A percentile compares a stretch with the other conserved stretches of the same genome.
phyloP scores from a whole-genome alignment of 75 land plant genomes.

The Azolla pinnata region DNA sequence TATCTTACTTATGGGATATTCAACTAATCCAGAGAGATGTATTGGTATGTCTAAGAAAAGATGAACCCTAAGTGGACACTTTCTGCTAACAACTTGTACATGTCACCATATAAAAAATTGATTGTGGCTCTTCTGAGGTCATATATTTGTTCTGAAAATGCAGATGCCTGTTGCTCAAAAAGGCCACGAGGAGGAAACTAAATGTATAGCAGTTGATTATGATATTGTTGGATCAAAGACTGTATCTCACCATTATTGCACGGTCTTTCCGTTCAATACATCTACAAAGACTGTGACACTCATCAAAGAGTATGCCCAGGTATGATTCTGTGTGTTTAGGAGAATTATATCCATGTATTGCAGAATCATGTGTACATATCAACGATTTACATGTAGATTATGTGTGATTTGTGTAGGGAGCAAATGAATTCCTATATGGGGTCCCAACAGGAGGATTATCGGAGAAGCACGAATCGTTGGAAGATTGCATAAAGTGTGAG shows the following conservation, averaged over 20 bases:
- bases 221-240: constrained; percentile 24
- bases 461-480: constrained; percentile 18
- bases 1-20: too few relatives aligned
- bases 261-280: constrained; percentile 16
- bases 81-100: too few relatives aligned
- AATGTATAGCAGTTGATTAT: constrained; percentile 12
- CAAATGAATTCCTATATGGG: constrained; percentile 17
- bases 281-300: constrained; percentile 12
- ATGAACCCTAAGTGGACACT: too few relatives aligned
- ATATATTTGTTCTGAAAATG: too few relatives aligned
- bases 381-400: too few relatives aligned
- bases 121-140: too few relatives aligned
- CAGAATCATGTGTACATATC: too few relatives aligned
- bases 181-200: background rate
- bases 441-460: constrained; percentile 27
- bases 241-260: constrained; percentile 22
- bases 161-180: too few relatives aligned
- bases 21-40: too few relatives aligned
- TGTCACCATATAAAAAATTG: too few relatives aligned
- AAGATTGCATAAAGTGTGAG: constrained; percentile 21
- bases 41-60: too few relatives aligned
- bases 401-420: constrained; percentile 9
- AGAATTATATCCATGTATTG: background rate
- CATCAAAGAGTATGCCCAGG: constrained; percentile 27
- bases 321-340: background rate